phyloP scores from a whole-genome alignment of 805 yeast species.

The Schwanniomyces polymorphus region DNA sequence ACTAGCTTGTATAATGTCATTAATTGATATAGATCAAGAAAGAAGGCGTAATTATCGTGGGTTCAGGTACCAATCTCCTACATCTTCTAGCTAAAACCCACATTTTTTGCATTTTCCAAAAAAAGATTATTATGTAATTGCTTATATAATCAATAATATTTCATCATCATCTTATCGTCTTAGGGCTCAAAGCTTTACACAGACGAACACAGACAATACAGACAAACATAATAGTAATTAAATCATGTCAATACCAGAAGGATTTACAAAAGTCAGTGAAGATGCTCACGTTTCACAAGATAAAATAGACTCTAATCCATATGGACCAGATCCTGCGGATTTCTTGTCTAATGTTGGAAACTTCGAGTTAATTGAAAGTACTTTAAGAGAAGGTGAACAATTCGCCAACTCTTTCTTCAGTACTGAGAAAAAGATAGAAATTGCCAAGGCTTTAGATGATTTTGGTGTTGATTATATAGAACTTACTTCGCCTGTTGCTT shows the following conservation, averaged over 20 bases:
- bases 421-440: constrained; percentile 93
- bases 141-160: neutral
- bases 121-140: neutral
- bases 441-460: constrained; percentile 95
- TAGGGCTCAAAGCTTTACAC: neutral
- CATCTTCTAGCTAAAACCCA: neutral
- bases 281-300: constrained; percentile 26
- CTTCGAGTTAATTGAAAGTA: constrained; percentile 91
- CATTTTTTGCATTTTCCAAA: neutral
- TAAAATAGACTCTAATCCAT: constrained; percentile 58
- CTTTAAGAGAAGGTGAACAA: constrained; percentile 97
- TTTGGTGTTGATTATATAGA: constrained; percentile 98
- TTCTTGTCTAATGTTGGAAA: constrained; percentile 83
- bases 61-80: constrained; percentile 2
- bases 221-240: neutral
- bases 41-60: constrained; percentile 2
- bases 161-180: neutral
- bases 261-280: constrained; percentile 37
- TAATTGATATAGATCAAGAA: constrained; percentile 1
- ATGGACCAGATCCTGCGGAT: constrained; percentile 95
- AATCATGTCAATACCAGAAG: constrained; percentile 28
- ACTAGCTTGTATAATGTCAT: constrained; percentile 6
- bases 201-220: too few relatives aligned
- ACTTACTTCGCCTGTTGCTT: constrained; percentile 96
- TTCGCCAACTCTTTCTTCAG: constrained; percentile 95